Percentiles rank a stretch among this genome's conserved stretches.
phyloP scores from a whole-genome alignment of 768 basidiomycete species.

The Royoungia palumana region DNA sequence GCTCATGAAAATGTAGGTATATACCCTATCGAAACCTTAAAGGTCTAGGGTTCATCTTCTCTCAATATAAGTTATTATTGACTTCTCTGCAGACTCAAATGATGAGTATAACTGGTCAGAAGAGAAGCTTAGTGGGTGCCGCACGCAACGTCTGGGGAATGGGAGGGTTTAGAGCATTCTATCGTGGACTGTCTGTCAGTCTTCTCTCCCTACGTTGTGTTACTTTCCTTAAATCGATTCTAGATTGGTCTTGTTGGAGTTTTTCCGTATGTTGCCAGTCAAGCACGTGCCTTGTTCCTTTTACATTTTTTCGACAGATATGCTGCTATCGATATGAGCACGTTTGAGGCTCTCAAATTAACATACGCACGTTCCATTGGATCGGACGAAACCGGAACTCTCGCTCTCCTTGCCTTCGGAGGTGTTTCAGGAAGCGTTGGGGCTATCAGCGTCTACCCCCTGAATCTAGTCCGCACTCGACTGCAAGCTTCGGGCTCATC shows the following conservation, averaged over 20 bases:
- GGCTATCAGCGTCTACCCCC: constrained; percentile 88
- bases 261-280: constrained; percentile 68
- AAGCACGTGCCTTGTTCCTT: background rate
- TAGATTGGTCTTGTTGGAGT: constrained; percentile 95
- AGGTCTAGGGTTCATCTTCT: constrained; percentile 44
- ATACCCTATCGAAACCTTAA: constrained; percentile 95
- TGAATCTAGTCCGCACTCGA: constrained; percentile 90
- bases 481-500: constrained; percentile 95
- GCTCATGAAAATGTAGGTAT: constrained; percentile 57
- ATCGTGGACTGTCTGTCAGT: constrained; percentile 85
- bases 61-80: background rate
- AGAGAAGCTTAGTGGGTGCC: constrained; percentile 57
- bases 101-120: constrained; percentile 81
- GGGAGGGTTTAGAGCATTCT: constrained; percentile 81
- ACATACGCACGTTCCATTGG: constrained; percentile 85
- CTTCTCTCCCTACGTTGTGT: constrained; percentile 6
- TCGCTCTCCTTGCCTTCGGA: constrained; percentile 86
- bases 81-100: constrained; percentile 69
- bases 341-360: constrained; percentile 93
- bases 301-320: constrained; percentile 45
- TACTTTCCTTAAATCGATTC: constrained; percentile 12
- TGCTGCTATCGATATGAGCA: constrained; percentile 96
- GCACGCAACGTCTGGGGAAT: constrained; percentile 71
- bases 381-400: constrained; percentile 84
- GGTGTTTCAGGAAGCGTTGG: constrained; percentile 92